Evolutionary conservation across 306 rosid genomes (phyloP), one percentile per base, ranked within the genome.

Genomic region (cucumber (Cucumis sativus)): DNA sequence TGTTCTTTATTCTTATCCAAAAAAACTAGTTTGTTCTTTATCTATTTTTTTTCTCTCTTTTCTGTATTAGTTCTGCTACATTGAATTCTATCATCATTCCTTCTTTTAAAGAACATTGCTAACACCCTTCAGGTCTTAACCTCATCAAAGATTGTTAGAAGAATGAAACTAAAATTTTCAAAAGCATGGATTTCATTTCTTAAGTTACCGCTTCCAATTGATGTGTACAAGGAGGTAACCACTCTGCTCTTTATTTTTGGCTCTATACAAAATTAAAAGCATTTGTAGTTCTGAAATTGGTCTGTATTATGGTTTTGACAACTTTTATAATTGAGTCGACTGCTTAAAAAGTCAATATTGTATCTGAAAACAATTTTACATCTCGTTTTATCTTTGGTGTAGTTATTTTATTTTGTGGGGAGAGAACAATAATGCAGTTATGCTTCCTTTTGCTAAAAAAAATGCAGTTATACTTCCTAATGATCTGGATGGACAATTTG

Each of bases 221-320:
- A 89, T 83, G 88, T 89, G 82, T 95, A 89, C 89, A 95, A 95
- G 79, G 97, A 90, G 91, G 98, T 92, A 90, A 83, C 86, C 21
- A 78, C 35, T n/a, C 14, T n/a, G 20, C 35, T 79, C 58, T 18
- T 16, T 54, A 25, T 71, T 17, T 47, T 71, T 14, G 35, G 17
- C 41, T 37, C 37, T 23, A 25, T 75, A 18, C 1, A 23, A 23
- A 23, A 23, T 23, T 52, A 10, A 39, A 56, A 49, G 63, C 78
- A 15, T 18, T 39, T 7, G 17, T 28, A 4, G 13, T 51, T 54
- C 17, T 11, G 18, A 51, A 33, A 74, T 55, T 43, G 11, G 56
- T 20, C 56, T 20, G 17, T 21, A 67, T 6, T 2, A 41, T 68
- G 74, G 10, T 43, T 66, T 18, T n/a, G 52, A 4, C 56, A 43